A percentile compares a stretch with the other conserved stretches of the same genome.
Evolutionary conservation across 768 basidiomycete genomes (phyloP).

Genomic region (Trametes sanguinea): DNA sequence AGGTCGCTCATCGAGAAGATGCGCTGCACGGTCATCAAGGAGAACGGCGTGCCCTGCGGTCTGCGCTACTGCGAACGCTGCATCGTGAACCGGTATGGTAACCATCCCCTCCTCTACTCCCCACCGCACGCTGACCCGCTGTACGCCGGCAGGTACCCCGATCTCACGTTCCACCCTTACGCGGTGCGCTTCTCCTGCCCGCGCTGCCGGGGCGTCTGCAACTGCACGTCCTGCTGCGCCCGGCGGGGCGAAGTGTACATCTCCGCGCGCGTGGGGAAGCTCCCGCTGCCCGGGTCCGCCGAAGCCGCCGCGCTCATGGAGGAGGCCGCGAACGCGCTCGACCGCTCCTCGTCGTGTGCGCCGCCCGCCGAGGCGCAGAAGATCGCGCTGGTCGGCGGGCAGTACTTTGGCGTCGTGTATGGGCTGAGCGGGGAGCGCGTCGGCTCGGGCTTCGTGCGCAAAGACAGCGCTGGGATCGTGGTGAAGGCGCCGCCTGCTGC

Average conservation of each 20-base stretch:
- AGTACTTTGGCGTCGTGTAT: constrained; percentile 10
- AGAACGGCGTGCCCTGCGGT: constrained; percentile 30
- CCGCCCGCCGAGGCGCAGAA: too few relatives aligned
- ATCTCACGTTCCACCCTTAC: constrained; percentile 37
- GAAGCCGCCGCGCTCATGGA: constrained; percentile 7
- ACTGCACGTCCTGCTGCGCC: constrained; percentile 47
- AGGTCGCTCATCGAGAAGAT: constrained; percentile 36
- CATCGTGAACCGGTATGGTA: constrained; percentile 35
- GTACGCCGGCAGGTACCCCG: constrained; percentile 37
- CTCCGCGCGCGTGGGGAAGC: constrained; percentile 21
- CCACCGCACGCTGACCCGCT: too few relatives aligned
- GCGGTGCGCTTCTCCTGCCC: constrained; percentile 45
- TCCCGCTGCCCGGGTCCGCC: constrained; percentile 10
- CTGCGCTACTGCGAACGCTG: constrained; percentile 40
- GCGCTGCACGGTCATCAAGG: constrained; percentile 33
- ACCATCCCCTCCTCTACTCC: not conserved
- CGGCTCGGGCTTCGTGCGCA: constrained; percentile 15
- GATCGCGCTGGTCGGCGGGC: not conserved
- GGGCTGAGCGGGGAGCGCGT: constrained; percentile 10
- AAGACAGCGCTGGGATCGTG: constrained; percentile 9
- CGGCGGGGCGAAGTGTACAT: constrained; percentile 51
- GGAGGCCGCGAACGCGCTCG: not conserved
- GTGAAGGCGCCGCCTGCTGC: not conserved
- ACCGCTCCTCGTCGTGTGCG: too few relatives aligned
- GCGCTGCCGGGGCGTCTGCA: constrained; percentile 46